A percentile compares a stretch with the other conserved stretches of the same genome.
phyloP scores from a whole-genome alignment of 164 flowering plant species.

The Magnolia officinalis region DNA sequence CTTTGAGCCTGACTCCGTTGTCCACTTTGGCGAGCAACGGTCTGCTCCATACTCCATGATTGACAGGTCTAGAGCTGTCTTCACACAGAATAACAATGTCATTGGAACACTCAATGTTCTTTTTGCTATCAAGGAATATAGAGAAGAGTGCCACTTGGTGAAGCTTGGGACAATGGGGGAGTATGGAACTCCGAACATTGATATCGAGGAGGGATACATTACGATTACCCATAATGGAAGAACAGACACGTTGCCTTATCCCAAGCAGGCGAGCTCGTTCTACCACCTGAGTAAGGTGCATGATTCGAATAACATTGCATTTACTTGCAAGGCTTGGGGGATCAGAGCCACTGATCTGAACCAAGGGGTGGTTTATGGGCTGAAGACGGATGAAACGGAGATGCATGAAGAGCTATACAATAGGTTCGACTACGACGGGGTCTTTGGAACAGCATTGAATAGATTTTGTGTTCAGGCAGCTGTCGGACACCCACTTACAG shows the following conservation, averaged over 20 bases:
- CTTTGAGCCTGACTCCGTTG: conserved; percentile 85
- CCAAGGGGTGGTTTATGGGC: conserved; percentile 96
- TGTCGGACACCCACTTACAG: conserved; percentile 98
- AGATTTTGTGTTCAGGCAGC: conserved; percentile 95
- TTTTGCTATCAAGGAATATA: conserved; percentile 88
- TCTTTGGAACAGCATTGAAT: conserved; percentile 89
- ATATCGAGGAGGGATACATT: conserved; percentile 91
- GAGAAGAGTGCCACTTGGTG: conserved; percentile 84
- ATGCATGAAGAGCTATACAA: conserved; percentile 89
- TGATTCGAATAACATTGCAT: conserved; percentile 87
- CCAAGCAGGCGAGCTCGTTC: conserved; percentile 95
- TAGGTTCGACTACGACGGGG: conserved; percentile 89
- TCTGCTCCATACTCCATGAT: conserved; percentile 99
- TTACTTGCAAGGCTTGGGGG: conserved; percentile 98
- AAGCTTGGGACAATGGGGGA: conserved; percentile 99
- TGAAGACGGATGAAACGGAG: conserved; percentile 84
- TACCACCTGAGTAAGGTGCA: conserved; percentile 96
- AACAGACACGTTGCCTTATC: conserved; percentile 92
- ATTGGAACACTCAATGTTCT: conserved; percentile 93
- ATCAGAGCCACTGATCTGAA: conserved; percentile 92
- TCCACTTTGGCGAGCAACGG: conserved; percentile 96
- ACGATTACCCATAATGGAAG: conserved; percentile 93
- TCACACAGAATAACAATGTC: conserved; percentile 86
- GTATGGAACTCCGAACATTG: conserved; percentile 97
- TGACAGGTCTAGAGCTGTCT: conserved; percentile 89